A percentile compares a stretch with the other conserved stretches of the same genome.
Evolutionary conservation across 805 yeast species (phyloP).

Genomic region (Candida yuanshanica): DNA sequence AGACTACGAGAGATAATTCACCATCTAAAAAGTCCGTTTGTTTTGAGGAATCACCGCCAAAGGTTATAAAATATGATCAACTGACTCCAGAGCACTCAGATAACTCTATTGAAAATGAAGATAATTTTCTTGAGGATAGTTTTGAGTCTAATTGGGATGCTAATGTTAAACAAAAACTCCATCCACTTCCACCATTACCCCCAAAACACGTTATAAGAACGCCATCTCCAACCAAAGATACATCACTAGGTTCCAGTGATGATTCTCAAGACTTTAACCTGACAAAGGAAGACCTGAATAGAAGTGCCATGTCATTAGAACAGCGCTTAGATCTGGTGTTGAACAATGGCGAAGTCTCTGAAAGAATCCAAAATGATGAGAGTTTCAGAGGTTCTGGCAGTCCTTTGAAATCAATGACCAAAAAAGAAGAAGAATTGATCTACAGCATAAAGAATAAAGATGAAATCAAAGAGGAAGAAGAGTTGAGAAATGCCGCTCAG

Average conservation of each 20-base stretch:
- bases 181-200: conserved; percentile 32
- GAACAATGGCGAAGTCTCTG: conserved; percentile 19
- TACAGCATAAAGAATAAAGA: conserved; percentile 17
- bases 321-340: conserved; percentile 42
- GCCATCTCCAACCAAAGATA: conserved; percentile 21
- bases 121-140: conserved; percentile 7
- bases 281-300: conserved; percentile 23
- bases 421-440: conserved; percentile 22
- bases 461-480: conserved; percentile 22
- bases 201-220: conserved; percentile 25
- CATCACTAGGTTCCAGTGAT: conserved; percentile 22
- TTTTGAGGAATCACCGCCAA: conserved; percentile 34
- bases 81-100: conserved; percentile 22
- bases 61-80: conserved; percentile 29
- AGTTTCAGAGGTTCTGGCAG: conserved; percentile 20
- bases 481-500: conserved; percentile 25
- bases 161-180: conserved; percentile 13
- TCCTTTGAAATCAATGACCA: conserved; percentile 14
- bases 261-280: conserved; percentile 22
- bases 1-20: conserved; percentile 19
- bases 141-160: conserved; percentile 25
- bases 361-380: conserved; percentile 21
- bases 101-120: conserved; percentile 19
- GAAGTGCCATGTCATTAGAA: conserved; percentile 30
- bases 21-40: conserved; percentile 34